Evolutionary conservation across 2,329 filamentous ascomycete species (phyloP).

Genomic region (Ascomycota sp.): DNA sequence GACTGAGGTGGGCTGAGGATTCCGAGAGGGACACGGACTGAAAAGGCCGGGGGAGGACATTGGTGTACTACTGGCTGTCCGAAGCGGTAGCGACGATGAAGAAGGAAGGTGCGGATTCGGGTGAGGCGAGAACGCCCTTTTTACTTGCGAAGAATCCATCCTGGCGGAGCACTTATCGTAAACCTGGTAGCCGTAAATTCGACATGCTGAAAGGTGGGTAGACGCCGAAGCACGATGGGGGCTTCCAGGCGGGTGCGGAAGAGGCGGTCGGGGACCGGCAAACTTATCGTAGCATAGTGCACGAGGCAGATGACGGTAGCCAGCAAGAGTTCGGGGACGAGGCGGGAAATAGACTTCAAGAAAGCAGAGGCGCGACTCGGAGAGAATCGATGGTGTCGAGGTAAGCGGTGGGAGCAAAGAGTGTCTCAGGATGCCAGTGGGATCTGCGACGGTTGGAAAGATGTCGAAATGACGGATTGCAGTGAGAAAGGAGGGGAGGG

Average conservation of each 20-base stretch:
- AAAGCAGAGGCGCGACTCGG: too few species aligned
- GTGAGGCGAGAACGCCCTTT: slow-evolving; percentile 7
- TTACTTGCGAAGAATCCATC: slow-evolving; percentile 3
- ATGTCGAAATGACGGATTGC: neutral
- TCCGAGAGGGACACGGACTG: slow-evolving; percentile 24
- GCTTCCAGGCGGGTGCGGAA: slow-evolving; percentile 1
- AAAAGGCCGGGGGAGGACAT: slow-evolving; percentile 39
- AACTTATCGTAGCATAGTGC: slow-evolving; percentile 4
- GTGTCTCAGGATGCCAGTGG: neutral
- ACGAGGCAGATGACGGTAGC: neutral
- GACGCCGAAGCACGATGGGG: slow-evolving; percentile 1
- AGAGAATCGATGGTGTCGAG: too few species aligned
- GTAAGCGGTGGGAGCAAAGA: too few species aligned
- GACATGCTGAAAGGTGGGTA: slow-evolving; percentile 3
- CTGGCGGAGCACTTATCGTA: slow-evolving; percentile 1
- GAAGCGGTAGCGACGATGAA: slow-evolving; percentile 16
- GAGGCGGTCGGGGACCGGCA: slow-evolving; percentile 2
- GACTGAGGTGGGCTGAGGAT: slow-evolving; percentile 17
- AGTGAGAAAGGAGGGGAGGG: neutral
- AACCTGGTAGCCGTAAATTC: slow-evolving; percentile 2
- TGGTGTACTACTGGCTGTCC: slow-evolving; percentile 32
- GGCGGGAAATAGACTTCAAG: neutral
- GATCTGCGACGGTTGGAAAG: slow-evolving; percentile 1
- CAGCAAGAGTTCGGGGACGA: neutral
- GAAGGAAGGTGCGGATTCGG: slow-evolving; percentile 14